Percentiles rank a stretch among this genome's conserved stretches.
phyloP scores from a whole-genome alignment of 208 protist species.

The Borovskyia barvae region DNA sequence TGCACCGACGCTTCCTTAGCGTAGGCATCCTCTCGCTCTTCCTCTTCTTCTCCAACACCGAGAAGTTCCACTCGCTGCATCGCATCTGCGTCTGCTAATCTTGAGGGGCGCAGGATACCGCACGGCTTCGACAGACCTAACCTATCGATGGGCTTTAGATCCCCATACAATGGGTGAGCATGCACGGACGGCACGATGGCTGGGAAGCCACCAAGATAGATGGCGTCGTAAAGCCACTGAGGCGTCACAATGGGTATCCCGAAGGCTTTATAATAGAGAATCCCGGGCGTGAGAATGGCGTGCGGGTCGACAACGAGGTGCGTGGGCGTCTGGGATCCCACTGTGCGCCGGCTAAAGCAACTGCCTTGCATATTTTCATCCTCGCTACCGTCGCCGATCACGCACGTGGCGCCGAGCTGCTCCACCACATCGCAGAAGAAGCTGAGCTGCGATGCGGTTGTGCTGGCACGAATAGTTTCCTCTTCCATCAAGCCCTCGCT shows the following conservation, averaged over 20 bases:
- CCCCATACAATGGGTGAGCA: slow-evolving; percentile 33
- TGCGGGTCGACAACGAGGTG: slow-evolving; percentile 25
- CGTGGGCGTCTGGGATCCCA: slow-evolving; percentile 10
- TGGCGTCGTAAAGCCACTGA: slow-evolving; percentile 74
- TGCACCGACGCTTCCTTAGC: not conserved
- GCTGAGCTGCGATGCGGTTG: not conserved
- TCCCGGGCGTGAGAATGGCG: slow-evolving; percentile 39
- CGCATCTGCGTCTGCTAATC: too few species aligned
- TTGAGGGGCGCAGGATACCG: too few species aligned
- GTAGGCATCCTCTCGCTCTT: too few species aligned
- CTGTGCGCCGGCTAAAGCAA: slow-evolving; percentile 9
- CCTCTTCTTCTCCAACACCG: too few species aligned
- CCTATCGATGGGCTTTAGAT: too few species aligned
- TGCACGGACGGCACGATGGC: slow-evolving; percentile 29
- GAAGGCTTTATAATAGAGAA: slow-evolving; percentile 55
- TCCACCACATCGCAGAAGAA: slow-evolving; percentile 56
- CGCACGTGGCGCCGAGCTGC: slow-evolving; percentile 45
- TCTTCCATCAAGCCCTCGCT: not conserved
- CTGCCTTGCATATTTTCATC: not conserved
- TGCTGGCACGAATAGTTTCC: not conserved
- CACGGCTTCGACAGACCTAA: too few species aligned
- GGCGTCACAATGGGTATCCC: slow-evolving; percentile 61
- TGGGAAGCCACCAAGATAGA: slow-evolving; percentile 50
- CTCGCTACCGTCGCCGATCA: not conserved
- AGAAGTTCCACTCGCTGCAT: too few species aligned